Base-by-base conservation (phyloP, 352 stramenopile species). In the Pythium sp. region DNA sequence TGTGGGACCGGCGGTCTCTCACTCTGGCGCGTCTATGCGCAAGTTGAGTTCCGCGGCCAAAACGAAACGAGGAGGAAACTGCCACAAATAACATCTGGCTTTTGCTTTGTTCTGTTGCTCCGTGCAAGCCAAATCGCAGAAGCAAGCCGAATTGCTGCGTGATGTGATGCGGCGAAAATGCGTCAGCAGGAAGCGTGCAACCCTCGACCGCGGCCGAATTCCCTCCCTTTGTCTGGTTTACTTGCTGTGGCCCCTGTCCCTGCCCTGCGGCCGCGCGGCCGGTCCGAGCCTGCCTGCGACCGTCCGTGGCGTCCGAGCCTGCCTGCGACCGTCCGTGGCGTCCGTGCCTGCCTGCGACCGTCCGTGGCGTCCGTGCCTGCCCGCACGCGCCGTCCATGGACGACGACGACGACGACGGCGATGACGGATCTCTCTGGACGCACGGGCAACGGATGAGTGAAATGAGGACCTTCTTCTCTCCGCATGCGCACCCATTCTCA, bases 131-230 rank as follows among this genome's bases (percentile, higher is more conserved):
- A 20, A 58, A 58, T 12, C 15, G n/a, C n/a, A 58, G 53, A 26
- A 58, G 53, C 24, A 58, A 58, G 26, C 53, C 51, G 43, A 51
- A 51, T 32, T 32, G 30, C 30, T 32, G 43, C 9, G 43, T 34
- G 49, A 49, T 62, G 56, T 62, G 56, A 62, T 49, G 56, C 12
- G 20, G 56, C 32, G n/a, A n/a, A 58, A 63, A 63, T 63, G 58
- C 58, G 36, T 63, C 58, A 63, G 58, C 58, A 63, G 56, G 51
- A 58, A 58, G 51, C 26, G 54, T 59, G 28, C 28, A 59, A 59
- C 54, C 28, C 2, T 51, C 43, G 15, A 24, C 9, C 22, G 2
- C 9, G 0, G 36, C 12, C 36, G 5, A 15, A 51, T 51, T 51
- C 54, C 54, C 54, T 41, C 5, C 30, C 46, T n/a, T 26, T 54